Conservation (phyloP, 2,329 filamentous ascomycete genomes). For the Diplocarpon rosae region DNA sequence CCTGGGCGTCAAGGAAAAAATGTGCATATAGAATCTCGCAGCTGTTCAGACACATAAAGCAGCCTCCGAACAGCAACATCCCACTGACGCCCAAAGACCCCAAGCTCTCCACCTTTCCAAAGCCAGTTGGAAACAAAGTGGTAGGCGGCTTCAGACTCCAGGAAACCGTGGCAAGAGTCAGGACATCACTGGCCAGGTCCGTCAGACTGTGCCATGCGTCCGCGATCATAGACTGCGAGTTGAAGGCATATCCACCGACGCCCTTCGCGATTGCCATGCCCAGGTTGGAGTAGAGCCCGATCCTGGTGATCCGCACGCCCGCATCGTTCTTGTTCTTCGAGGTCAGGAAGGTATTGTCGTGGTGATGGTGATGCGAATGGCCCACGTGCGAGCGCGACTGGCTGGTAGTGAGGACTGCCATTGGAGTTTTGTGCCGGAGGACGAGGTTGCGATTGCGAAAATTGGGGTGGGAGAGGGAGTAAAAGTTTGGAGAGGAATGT, state of each 20-base stretch:
- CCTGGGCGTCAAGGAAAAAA: conserved; percentile 53
- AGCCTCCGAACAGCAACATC: conserved; percentile 76
- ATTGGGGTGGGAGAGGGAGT: conserved; percentile 17
- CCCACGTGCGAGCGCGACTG: conserved; percentile 34
- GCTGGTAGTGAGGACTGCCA: conserved; percentile 25
- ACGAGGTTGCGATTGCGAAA: not conserved
- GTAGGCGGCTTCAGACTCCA: conserved; percentile 83
- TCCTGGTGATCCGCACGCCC: conserved; percentile 83
- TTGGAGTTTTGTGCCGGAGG: conserved; percentile 15
- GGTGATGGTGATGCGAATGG: conserved; percentile 59
- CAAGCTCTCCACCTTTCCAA: conserved; percentile 95
- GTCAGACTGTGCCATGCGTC: conserved; percentile 94
- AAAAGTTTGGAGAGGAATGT: conserved; percentile 19
- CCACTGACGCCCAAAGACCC: conserved; percentile 88
- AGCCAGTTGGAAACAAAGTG: conserved; percentile 75
- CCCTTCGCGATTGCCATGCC: conserved; percentile 93
- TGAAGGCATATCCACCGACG: conserved; percentile 83
- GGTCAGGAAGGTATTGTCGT: conserved; percentile 75
- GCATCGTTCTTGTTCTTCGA: conserved; percentile 83
- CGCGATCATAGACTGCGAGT: conserved; percentile 84
- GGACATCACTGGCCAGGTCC: conserved; percentile 87
- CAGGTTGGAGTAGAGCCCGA: conserved; percentile 81
- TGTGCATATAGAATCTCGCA: conserved; percentile 59
- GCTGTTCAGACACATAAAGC: conserved; percentile 84
- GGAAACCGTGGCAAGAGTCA: conserved; percentile 88